Evolutionary conservation across 768 basidiomycete species (phyloP), one percentile per base, ranked within the genome.

Genomic region (Amanita muscaria): DNA sequence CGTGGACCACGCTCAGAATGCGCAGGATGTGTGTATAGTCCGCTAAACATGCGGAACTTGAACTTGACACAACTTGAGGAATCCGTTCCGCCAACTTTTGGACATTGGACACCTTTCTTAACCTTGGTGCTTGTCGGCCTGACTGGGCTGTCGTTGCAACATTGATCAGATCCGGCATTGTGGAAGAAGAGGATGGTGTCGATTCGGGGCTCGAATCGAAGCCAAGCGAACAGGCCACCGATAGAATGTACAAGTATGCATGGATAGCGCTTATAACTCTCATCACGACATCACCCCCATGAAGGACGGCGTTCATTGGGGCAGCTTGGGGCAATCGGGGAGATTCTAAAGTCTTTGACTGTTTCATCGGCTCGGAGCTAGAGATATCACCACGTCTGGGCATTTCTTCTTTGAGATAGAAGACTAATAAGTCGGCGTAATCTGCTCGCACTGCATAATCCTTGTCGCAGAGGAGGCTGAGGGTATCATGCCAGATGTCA

Each of bases 401-500:
- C 56, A 90, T 78, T 64, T 96, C 91, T 46, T 78, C 69, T 30
- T 74, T 67, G 49, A 93, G 64, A 63, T 90, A 96, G 37, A 80
- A 77, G 3, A 84, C 63, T n/a, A 96, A 62, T 3, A 80, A 77
- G 29, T 73, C 65, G 1, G 80, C 74, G 57, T 91, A 93, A 51
- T 88, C 85, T 10, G 77, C 74, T 44, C 92, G 79, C 16, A 93
- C 79, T n/a, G 76, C 66, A 53, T 76, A 82, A 46, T 88, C 81
- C 10, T 64, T 60, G 57, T 94, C 89, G 57, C 89, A 93, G 3
- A 94, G 63, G 21, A 96, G 68, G 38, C 82, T 83, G 34, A 94
- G 61, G 2, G 88, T 92, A 49, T 94, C 91, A 58, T 91, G 88
- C 90, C 90, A 94, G 25, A 84, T 76, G 56, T 91, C 89, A 22